Evolutionary conservation across 768 basidiomycete genomes (phyloP), one percentile per base, ranked within the genome.

Genomic region (Mycena chlorophos): DNA sequence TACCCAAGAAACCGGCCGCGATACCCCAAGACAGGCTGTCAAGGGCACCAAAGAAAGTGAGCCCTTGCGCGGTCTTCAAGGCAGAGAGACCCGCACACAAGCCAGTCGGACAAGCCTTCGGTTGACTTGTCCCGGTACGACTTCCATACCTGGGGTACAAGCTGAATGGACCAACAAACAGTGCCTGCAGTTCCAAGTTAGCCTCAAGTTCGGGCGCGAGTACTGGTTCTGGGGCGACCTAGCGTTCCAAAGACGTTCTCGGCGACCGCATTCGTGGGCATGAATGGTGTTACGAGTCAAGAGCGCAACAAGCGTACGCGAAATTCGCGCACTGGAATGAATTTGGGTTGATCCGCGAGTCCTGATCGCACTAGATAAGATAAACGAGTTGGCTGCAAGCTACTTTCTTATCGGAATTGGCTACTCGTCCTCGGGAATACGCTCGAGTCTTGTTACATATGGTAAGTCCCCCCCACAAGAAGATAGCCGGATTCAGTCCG

Each of bases 111-210:
- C 14, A 92, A 72, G 0, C 91, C 90, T 26, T 80, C 73, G 1
- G 86, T 88, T 25, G 80, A 81, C 62, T 90, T 87, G 14, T 74
- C 73, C 34, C 82, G 75, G 72, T 81, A 87, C 54, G 80, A 87
- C 68, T 92, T 90, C 81, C 83, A 80, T 25, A 89, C 77, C 63
- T 89, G 88, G 3, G 88, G 89, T 25, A 89, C 68, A 16, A 89
- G 68, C 61, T 88, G 87, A 13, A 78, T 73, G 2, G 81, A 81
- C 88, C 87, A 88, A 55, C 81, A 82, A 16, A 87, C 69, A 1
- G 86, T 82, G 2, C 87, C 87, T 86, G 53, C 27, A 16, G 40
- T 42, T 34, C 8, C 31, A 8, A 34, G 31, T 34, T 34, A 22
- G 14, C n/a, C n/a, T n/a, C n/a, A n/a, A 26, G 40, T 23, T 3